Conservation (phyloP, 148 eudicot species). For the Cornus florida region DNA sequence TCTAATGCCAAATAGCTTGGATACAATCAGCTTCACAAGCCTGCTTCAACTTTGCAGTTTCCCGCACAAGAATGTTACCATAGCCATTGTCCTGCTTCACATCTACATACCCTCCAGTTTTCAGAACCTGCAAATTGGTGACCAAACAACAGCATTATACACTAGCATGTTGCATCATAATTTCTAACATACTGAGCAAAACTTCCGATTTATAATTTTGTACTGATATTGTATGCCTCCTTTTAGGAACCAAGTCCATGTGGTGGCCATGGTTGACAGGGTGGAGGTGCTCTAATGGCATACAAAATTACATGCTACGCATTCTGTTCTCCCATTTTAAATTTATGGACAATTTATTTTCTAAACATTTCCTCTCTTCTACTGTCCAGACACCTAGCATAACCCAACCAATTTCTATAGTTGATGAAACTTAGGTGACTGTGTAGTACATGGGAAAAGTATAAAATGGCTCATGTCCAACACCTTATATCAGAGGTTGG, state of each 20-base stretch:
- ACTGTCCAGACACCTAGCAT: too few relatives aligned
- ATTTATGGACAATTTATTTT: too few relatives aligned
- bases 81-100: slow-evolving; percentile 52
- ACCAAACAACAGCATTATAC: not conserved
- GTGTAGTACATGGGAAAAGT: too few relatives aligned
- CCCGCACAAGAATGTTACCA: slow-evolving; percentile 39
- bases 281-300: too few relatives aligned
- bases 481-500: not conserved
- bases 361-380: too few relatives aligned
- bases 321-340: too few relatives aligned
- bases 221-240: not conserved
- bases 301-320: too few relatives aligned
- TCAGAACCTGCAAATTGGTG: slow-evolving; percentile 40
- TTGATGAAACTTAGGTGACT: too few relatives aligned
- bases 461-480: too few relatives aligned
- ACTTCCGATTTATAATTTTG: not conserved
- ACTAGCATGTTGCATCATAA: not conserved
- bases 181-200: not conserved
- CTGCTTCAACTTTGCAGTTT: slow-evolving; percentile 42
- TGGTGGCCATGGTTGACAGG: too few relatives aligned
- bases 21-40: slow-evolving; percentile 16
- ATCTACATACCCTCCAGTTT: slow-evolving; percentile 38
- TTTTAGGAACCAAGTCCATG: too few relatives aligned
- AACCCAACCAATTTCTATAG: too few relatives aligned
- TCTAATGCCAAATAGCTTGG: not conserved